phyloP scores from a whole-genome alignment of 768 basidiomycete species.

The Trametes coccinea region DNA sequence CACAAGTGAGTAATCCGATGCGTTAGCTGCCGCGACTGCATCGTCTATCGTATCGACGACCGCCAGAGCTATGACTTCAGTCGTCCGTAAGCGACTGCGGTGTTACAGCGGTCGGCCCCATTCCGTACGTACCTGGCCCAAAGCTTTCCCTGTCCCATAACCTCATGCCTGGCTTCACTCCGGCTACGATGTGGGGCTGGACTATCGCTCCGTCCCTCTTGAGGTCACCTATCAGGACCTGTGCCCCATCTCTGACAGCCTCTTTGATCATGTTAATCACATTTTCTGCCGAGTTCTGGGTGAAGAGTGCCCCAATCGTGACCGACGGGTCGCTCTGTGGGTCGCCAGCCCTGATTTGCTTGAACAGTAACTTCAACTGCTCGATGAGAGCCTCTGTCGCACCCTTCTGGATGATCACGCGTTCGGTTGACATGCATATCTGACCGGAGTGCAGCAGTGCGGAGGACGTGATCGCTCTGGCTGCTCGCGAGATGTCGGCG shows the following conservation, averaged over 20 bases:
- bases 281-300: slow-evolving; percentile 45
- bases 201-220: slow-evolving; percentile 42
- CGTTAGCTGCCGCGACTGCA: slow-evolving; percentile 56
- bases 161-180: slow-evolving; percentile 50
- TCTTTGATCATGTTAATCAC: slow-evolving; percentile 46
- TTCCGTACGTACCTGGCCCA: slow-evolving; percentile 47
- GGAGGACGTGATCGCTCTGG: slow-evolving; percentile 47
- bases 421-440: slow-evolving; percentile 61
- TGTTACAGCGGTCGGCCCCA: neutral
- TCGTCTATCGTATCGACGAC: slow-evolving; percentile 51
- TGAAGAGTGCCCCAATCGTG: slow-evolving; percentile 44
- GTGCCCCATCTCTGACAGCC: slow-evolving; percentile 46
- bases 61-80: slow-evolving; percentile 45
- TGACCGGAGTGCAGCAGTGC: slow-evolving; percentile 52
- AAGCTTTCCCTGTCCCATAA: slow-evolving; percentile 63
- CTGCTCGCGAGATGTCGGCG: slow-evolving; percentile 54
- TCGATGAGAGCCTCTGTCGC: slow-evolving; percentile 39
- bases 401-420: slow-evolving; percentile 51
- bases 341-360: slow-evolving; percentile 43
- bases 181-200: slow-evolving; percentile 52
- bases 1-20: slow-evolving; percentile 50
- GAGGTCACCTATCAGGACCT: slow-evolving; percentile 47
- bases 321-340: slow-evolving; percentile 30
- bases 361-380: slow-evolving; percentile 36
- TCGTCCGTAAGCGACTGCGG: neutral